These are phyloP conservation scores for Trichoderma sp. DNA, from an alignment of 2,329 filamentous ascomycete species.

Conservation along the genomic window DNA sequence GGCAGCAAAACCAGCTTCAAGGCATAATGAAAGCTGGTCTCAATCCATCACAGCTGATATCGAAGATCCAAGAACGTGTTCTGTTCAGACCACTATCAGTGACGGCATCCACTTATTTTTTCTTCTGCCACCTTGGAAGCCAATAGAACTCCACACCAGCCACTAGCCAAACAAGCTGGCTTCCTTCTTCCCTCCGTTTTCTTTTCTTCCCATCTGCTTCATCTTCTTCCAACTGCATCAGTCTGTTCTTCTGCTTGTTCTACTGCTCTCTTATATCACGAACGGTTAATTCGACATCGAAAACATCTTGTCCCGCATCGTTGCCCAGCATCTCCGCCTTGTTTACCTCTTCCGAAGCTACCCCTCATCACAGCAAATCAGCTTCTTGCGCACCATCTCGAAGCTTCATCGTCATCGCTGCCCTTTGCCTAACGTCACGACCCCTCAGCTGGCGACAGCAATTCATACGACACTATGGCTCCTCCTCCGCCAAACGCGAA, in stretches of 20 bases:
- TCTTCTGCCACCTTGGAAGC: not conserved
- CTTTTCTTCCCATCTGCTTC: not conserved
- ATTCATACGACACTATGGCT: not conserved
- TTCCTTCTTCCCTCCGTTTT: not conserved
- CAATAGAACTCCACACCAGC: conserved; percentile 20
- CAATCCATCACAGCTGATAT: not conserved
- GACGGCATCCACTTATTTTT: conserved; percentile 19
- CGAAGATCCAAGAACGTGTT: not conserved
- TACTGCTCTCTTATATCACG: not conserved
- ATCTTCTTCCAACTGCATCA: not conserved
- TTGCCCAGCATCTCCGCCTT: not conserved
- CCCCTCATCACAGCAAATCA: not conserved
- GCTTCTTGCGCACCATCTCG: not conserved
- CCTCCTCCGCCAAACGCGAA: conserved; percentile 14
- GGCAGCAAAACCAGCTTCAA: not conserved
- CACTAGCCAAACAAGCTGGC: not conserved
- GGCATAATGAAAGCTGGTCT: conserved; percentile 17
- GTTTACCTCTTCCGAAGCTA: not conserved
- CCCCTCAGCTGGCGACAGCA: conserved; percentile 17
- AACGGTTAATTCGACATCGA: not conserved
- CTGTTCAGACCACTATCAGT: not conserved
- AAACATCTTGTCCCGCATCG: not conserved
- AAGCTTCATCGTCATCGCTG: conserved; percentile 8
- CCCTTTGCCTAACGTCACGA: conserved; percentile 7
- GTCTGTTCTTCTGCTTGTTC: not conserved